A percentile compares a stretch with the other conserved stretches of the same genome.
phyloP scores from a whole-genome alignment of 164 flowering plant species.

The Taxillus chinensis region DNA sequence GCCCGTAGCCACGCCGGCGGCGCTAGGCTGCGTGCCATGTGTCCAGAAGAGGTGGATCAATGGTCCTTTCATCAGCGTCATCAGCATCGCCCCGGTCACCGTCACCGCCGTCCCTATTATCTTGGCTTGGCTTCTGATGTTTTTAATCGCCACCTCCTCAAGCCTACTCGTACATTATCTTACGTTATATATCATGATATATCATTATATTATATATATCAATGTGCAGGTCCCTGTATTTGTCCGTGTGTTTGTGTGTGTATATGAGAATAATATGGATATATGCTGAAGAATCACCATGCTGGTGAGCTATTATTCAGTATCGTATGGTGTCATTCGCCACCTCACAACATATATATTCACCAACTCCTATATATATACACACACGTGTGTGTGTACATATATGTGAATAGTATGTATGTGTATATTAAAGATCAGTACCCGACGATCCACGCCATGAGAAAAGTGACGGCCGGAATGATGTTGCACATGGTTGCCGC shows the following conservation, averaged over 20 bases:
- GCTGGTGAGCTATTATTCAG: no score
- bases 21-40: conserved; percentile 6
- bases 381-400: no score
- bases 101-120: conserved; percentile 47
- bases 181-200: no score
- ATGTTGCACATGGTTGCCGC: conserved; percentile 60
- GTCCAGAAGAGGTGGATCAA: conserved; percentile 28
- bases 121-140: conserved; percentile 43
- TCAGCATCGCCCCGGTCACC: conserved; percentile 61
- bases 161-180: conserved; percentile 21
- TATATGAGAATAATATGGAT: no score
- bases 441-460: conserved; percentile 55
- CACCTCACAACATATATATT: no score
- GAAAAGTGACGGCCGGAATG: conserved; percentile 65
- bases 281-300: no score
- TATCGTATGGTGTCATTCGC: no score
- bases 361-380: no score
- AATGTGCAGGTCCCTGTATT: not conserved
- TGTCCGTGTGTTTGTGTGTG: not conserved
- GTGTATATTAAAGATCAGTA: conserved; percentile 5
- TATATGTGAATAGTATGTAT: no score
- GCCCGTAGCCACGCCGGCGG: not conserved
- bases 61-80: conserved; percentile 56
- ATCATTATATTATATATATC: no score
- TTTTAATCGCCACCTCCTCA: conserved; percentile 40